Evolutionary conservation across 495 filamentous ascomycete genomes (phyloP).

Genomic region (Pseudotulostoma volvatum): DNA sequence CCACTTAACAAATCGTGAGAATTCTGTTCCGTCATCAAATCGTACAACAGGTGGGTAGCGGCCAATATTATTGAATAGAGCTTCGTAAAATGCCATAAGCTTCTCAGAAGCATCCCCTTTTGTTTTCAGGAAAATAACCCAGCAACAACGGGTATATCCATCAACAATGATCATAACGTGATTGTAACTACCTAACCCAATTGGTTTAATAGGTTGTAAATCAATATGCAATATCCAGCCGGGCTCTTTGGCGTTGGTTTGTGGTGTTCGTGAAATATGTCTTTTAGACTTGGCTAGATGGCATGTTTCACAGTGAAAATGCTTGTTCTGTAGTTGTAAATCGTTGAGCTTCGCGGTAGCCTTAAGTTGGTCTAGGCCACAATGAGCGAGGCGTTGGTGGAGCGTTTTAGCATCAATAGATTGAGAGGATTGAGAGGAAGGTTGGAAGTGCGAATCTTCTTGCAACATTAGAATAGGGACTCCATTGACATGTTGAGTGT

Average conservation of each 20-base stretch:
- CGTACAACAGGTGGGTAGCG: not conserved
- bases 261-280: not conserved
- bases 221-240: not conserved
- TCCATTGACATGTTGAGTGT: not conserved
- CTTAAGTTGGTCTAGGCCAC: too few relatives aligned
- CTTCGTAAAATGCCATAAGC: not conserved
- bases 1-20: not conserved
- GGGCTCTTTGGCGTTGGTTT: not conserved
- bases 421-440: not conserved
- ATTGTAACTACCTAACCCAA: not conserved
- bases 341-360: not conserved
- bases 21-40: not conserved
- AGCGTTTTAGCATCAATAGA: not conserved
- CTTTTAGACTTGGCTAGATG: not conserved
- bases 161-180: slow-evolving; percentile 1
- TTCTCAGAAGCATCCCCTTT: not conserved
- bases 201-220: slow-evolving; percentile 1
- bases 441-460: not conserved
- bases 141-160: not conserved
- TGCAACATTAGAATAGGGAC: not conserved
- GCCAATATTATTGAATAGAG: not conserved
- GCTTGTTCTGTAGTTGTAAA: not conserved
- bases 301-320: not conserved
- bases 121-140: not conserved
- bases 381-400: not conserved